phyloP scores from a whole-genome alignment of 768 basidiomycete genomes.

The Boletellus emodensis region DNA sequence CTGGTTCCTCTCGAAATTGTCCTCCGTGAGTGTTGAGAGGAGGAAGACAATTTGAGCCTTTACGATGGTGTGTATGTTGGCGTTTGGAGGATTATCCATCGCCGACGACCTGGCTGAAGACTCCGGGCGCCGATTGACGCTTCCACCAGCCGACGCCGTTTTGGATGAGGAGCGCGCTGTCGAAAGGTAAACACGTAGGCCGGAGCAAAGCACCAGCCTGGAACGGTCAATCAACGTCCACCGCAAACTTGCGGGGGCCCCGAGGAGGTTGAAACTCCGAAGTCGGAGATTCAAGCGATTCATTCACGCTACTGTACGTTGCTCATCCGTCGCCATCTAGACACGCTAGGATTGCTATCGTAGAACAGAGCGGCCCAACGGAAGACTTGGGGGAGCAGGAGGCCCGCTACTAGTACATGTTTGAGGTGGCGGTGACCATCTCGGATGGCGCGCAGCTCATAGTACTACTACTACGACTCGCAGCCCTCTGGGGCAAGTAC shows the following conservation, averaged over 20 bases:
- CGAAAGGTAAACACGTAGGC: conserved; percentile 33
- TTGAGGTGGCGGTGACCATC: too few species aligned
- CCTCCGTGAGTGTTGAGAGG: conserved; percentile 92
- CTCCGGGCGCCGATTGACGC: conserved; percentile 66
- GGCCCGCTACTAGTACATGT: too few species aligned
- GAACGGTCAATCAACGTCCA: conserved; percentile 20
- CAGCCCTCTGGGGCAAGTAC: too few species aligned
- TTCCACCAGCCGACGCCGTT: conserved; percentile 72
- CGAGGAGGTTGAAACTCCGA: conserved; percentile 18
- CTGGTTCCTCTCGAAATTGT: conserved; percentile 93
- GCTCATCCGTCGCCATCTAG: too few species aligned
- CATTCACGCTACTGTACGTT: neutral
- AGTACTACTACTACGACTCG: neutral
- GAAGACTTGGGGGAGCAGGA: too few species aligned
- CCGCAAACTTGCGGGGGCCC: conserved; percentile 14
- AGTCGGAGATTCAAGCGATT: conserved; percentile 14
- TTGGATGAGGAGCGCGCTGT: conserved; percentile 35
- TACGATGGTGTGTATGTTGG: conserved; percentile 89
- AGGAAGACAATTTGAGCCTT: conserved; percentile 98
- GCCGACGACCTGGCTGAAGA: conserved; percentile 73
- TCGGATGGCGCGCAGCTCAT: too few species aligned
- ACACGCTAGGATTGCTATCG: too few species aligned
- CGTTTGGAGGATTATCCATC: conserved; percentile 81
- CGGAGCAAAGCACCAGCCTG: conserved; percentile 32
- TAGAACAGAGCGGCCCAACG: too few species aligned